Conservation (phyloP, 2,329 filamentous ascomycete species). For the Aureobasidium leucospermi region DNA sequence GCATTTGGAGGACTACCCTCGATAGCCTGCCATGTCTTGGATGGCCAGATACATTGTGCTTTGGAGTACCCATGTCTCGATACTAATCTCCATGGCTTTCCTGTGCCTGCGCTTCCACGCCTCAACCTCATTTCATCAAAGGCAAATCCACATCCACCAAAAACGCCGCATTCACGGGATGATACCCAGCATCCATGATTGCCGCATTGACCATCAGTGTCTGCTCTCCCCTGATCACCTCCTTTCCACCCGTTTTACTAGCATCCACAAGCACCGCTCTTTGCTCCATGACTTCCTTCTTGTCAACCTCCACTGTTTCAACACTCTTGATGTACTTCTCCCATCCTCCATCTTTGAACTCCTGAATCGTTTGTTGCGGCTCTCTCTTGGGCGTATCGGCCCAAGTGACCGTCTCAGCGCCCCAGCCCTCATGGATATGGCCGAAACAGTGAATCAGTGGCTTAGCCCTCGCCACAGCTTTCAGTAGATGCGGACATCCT, state of each 20-base stretch:
- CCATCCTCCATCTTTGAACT: slow-evolving; percentile 16
- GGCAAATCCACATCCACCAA: slow-evolving; percentile 46
- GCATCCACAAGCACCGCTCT: slow-evolving; percentile 28
- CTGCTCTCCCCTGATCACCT: slow-evolving; percentile 40
- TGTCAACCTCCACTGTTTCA: slow-evolving; percentile 13
- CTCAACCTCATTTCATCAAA: neutral
- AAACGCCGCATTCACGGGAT: slow-evolving; percentile 47
- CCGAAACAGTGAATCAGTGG: slow-evolving; percentile 56
- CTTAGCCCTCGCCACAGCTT: slow-evolving; percentile 42
- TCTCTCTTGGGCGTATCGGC: slow-evolving; percentile 23
- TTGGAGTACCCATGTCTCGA: neutral
- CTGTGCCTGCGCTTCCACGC: neutral
- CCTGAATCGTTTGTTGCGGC: slow-evolving; percentile 32
- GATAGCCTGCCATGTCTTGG: too few species aligned
- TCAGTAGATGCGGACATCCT: slow-evolving; percentile 49
- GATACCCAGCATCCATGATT: slow-evolving; percentile 45
- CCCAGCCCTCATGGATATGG: slow-evolving; percentile 53
- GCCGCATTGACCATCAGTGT: slow-evolving; percentile 54
- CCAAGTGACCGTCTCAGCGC: slow-evolving; percentile 37
- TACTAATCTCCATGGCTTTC: neutral
- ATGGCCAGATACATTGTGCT: too few species aligned
- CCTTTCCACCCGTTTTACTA: slow-evolving; percentile 16
- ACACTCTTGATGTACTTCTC: slow-evolving; percentile 18
- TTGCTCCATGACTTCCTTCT: slow-evolving; percentile 19
- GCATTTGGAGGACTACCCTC: too few species aligned